A percentile compares a stretch with the other conserved stretches of the same genome.
phyloP scores from a whole-genome alignment of 2,329 filamentous ascomycete genomes.

The Eutypa lata region DNA sequence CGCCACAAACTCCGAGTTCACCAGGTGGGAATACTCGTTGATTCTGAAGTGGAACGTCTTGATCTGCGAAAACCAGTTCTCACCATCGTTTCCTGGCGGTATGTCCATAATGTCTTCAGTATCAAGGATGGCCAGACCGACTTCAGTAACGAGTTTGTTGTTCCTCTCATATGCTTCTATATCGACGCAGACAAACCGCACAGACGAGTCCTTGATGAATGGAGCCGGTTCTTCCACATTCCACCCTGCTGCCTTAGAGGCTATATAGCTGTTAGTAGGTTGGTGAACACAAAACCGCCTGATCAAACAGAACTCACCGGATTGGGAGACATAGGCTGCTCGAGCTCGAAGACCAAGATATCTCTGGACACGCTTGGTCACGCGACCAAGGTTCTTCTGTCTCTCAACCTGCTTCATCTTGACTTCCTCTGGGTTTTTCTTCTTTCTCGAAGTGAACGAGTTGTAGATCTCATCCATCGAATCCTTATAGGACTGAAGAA shows the following conservation, averaged over 20 bases:
- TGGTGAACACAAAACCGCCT: neutral
- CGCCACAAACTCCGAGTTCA: slow-evolving; percentile 65
- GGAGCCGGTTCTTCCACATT: slow-evolving; percentile 35
- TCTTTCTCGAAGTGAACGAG: slow-evolving; percentile 41
- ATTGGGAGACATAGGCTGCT: neutral
- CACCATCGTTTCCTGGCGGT: slow-evolving; percentile 58
- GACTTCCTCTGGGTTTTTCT: slow-evolving; percentile 41
- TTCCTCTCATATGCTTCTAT: slow-evolving; percentile 75
- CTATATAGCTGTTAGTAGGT: slow-evolving; percentile 4
- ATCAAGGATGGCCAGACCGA: slow-evolving; percentile 81
- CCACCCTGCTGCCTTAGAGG: slow-evolving; percentile 35
- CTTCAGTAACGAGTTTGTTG: slow-evolving; percentile 70
- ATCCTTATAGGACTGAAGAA: slow-evolving; percentile 46
- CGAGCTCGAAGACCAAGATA: slow-evolving; percentile 63
- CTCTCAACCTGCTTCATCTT: slow-evolving; percentile 44
- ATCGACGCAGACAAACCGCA: slow-evolving; percentile 76
- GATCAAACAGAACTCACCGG: slow-evolving; percentile 8
- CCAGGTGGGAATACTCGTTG: slow-evolving; percentile 60
- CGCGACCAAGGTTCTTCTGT: slow-evolving; percentile 50
- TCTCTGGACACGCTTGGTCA: slow-evolving; percentile 62
- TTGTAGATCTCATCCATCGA: slow-evolving; percentile 51
- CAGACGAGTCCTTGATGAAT: slow-evolving; percentile 47
- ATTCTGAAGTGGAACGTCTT: slow-evolving; percentile 74
- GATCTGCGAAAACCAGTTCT: slow-evolving; percentile 66
- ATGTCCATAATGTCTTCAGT: slow-evolving; percentile 52